Conservation (phyloP, 345 rosid genomes). For the Gossypium raimondii region DNA sequence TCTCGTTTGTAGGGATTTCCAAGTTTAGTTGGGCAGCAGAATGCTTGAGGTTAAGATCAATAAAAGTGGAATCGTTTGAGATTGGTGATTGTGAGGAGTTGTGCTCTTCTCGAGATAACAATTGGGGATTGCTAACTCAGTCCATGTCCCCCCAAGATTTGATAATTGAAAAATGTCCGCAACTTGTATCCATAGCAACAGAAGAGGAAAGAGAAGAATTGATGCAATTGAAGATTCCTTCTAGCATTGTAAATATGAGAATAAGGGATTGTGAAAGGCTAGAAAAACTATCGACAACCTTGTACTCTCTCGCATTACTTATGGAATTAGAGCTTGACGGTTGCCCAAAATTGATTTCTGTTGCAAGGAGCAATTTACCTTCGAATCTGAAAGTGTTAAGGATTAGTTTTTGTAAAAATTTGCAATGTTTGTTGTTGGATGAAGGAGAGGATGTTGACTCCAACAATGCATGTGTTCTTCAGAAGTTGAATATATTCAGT, state of each 20-base stretch:
- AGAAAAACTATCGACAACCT: neutral
- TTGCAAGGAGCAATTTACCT: neutral
- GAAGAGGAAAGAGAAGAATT: neutral
- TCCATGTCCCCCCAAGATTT: neutral
- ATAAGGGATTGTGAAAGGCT: neutral
- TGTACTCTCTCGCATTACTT: neutral
- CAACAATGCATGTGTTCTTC: neutral
- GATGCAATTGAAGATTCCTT: conserved; percentile 2
- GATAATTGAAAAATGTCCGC: accelerated
- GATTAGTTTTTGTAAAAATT: no score
- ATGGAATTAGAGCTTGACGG: neutral
- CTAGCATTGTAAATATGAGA: accelerated
- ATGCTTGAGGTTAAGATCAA: neutral
- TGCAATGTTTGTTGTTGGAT: neutral
- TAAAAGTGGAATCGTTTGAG: neutral
- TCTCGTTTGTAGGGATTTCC: neutral
- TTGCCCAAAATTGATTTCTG: neutral
- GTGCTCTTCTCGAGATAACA: neutral
- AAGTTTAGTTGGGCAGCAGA: neutral
- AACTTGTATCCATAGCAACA: neutral
- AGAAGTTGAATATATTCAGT: accelerated
- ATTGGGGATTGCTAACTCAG: neutral
- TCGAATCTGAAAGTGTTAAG: neutral
- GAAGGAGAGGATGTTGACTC: neutral
- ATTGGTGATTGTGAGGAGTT: neutral